Conservation (phyloP, 495 filamentous ascomycete genomes). For the Penicillium desertorum region DNA sequence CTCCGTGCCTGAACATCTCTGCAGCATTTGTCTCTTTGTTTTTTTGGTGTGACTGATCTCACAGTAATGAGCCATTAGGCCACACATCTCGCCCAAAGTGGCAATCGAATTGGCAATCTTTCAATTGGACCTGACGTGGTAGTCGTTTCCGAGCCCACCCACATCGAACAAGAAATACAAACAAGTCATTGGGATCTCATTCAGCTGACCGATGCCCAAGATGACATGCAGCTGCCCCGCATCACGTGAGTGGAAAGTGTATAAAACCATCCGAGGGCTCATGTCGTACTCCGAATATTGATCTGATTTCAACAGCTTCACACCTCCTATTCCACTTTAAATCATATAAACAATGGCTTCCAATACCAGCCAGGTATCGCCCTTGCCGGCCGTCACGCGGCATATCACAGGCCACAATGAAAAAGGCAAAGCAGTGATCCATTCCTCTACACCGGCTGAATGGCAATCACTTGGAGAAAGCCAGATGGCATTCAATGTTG, state of each 20-base stretch:
- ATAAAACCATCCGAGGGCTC: not conserved
- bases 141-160: not conserved
- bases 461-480: slow-evolving; percentile 24
- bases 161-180: not conserved
- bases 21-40: not conserved
- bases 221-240: not conserved
- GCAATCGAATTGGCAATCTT: not conserved
- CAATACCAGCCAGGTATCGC: slow-evolving; percentile 25
- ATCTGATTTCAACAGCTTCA: not conserved
- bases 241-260: not conserved
- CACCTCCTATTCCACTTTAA: not conserved
- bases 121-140: not conserved
- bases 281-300: not conserved
- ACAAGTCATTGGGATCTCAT: not conserved
- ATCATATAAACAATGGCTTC: slow-evolving; percentile 6
- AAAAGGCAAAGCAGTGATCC: slow-evolving; percentile 33
- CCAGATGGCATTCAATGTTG: slow-evolving; percentile 32
- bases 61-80: not conserved
- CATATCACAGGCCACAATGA: slow-evolving; percentile 45
- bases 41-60: not conserved
- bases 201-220: not conserved
- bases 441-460: slow-evolving; percentile 22
- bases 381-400: slow-evolving; percentile 35
- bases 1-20: too few species aligned
- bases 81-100: not conserved